Conservation (phyloP, 2,329 filamentous ascomycete genomes). For the Pseudomassariella vexata region DNA sequence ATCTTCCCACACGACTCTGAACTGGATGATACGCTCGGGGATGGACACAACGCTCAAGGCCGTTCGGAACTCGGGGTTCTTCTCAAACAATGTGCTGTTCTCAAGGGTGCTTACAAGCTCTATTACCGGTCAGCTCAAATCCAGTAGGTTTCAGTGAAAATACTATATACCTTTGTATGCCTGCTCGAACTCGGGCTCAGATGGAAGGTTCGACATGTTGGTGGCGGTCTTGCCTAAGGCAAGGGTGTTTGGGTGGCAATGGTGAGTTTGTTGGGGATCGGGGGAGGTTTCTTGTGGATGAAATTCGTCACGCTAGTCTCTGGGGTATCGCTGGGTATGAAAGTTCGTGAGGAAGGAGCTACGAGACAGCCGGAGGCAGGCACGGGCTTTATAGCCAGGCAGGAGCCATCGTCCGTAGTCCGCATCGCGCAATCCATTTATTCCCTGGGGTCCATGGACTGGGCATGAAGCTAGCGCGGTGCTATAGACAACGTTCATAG, state of each 20-base stretch:
- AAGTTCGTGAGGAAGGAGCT: neutral
- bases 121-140: constrained; percentile 27
- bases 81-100: constrained; percentile 85
- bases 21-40: constrained; percentile 94
- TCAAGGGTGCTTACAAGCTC: constrained; percentile 95
- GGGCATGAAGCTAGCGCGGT: no score
- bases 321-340: neutral
- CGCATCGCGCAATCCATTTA: no score
- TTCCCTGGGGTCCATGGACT: no score
- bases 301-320: no score
- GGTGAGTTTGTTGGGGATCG: no score
- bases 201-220: constrained; percentile 73
- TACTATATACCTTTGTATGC: constrained; percentile 76
- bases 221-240: neutral
- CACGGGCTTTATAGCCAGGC: no score
- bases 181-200: constrained; percentile 97
- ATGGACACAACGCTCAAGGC: constrained; percentile 83
- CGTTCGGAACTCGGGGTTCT: constrained; percentile 90
- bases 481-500: no score
- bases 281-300: neutral
- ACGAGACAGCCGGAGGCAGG: no score
- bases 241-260: no score
- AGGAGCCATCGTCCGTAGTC: no score
- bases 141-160: constrained; percentile 9
- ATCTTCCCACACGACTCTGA: constrained; percentile 95